These are phyloP conservation scores for Suhomyces taliae DNA, from an alignment of 1,139 yeast genomes.

Conservation along the genomic window DNA sequence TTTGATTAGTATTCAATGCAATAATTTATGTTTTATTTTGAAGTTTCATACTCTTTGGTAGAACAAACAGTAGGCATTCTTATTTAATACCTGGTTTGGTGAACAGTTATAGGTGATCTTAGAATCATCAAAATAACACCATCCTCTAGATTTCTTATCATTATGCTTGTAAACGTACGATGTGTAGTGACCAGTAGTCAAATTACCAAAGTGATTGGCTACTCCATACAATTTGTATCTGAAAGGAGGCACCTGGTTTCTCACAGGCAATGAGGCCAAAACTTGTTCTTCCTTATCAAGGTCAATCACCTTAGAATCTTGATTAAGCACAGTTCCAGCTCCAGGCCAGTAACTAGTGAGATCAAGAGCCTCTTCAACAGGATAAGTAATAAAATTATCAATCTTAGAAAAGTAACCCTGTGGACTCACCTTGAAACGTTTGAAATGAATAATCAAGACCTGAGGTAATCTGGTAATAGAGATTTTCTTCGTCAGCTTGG, in stretches of 20 bases:
- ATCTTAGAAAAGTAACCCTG: slow-evolving; percentile 54
- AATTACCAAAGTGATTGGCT: slow-evolving; percentile 80
- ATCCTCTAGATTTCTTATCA: slow-evolving; percentile 41
- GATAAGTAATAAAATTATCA: slow-evolving; percentile 63
- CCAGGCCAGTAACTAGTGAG: slow-evolving; percentile 81
- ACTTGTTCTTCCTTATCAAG: slow-evolving; percentile 41
- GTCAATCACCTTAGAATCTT: slow-evolving; percentile 6
- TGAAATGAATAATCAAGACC: slow-evolving; percentile 71
- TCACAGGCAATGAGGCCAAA: slow-evolving; percentile 55
- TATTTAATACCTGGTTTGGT: slow-evolving; percentile 48
- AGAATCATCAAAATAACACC: slow-evolving; percentile 82
- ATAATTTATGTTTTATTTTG: too few relatives aligned
- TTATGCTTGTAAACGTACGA: slow-evolving; percentile 67
- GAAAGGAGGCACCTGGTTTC: slow-evolving; percentile 83
- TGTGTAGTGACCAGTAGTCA: slow-evolving; percentile 92
- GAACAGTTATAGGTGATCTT: slow-evolving; percentile 46
- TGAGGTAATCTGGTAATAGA: slow-evolving; percentile 72
- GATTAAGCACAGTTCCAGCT: slow-evolving; percentile 34
- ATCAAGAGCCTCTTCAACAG: slow-evolving; percentile 56
- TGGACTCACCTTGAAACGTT: slow-evolving; percentile 63
- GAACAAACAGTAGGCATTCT: slow-evolving; percentile 77
- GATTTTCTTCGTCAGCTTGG: slow-evolving; percentile 67
- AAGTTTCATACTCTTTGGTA: slow-evolving; percentile 42
- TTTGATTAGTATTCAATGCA: too few relatives aligned
- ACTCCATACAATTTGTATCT: slow-evolving; percentile 78